Conservation (phyloP, 768 basidiomycete species). For the Botryobasidium botryosum region DNA sequence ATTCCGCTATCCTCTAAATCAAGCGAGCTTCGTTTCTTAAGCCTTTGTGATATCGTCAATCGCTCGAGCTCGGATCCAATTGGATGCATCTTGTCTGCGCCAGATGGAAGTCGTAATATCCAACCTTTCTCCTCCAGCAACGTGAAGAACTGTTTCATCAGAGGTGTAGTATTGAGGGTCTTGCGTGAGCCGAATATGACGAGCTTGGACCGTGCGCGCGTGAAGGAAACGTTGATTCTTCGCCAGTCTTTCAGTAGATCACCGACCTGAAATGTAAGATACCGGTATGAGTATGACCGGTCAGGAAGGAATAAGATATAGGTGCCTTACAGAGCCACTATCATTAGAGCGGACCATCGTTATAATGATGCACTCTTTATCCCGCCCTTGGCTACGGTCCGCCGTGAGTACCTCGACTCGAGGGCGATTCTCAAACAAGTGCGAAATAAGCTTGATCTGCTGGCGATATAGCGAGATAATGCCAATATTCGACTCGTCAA, state of each 20-base stretch:
- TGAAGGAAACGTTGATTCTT: conserved; percentile 91
- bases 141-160: conserved; percentile 59
- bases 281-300: neutral
- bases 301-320: neutral
- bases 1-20: conserved; percentile 7
- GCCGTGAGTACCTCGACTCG: conserved; percentile 78
- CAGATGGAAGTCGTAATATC: conserved; percentile 36
- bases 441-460: conserved; percentile 76
- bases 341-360: conserved; percentile 86
- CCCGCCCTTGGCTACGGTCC: conserved; percentile 84
- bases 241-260: conserved; percentile 93
- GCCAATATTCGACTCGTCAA: conserved; percentile 56
- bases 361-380: conserved; percentile 89
- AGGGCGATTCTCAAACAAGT: conserved; percentile 37
- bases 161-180: conserved; percentile 44
- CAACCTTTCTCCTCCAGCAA: conserved; percentile 59
- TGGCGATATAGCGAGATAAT: conserved; percentile 88
- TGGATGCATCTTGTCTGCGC: neutral
- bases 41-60: neutral
- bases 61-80: neutral
- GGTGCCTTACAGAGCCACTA: conserved; percentile 43
- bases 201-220: conserved; percentile 78
- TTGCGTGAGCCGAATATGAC: conserved; percentile 76
- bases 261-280: conserved; percentile 43
- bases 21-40: neutral